Conservation (phyloP, 1,139 yeast species). For the Nakaseomyces bracarensis region DNA sequence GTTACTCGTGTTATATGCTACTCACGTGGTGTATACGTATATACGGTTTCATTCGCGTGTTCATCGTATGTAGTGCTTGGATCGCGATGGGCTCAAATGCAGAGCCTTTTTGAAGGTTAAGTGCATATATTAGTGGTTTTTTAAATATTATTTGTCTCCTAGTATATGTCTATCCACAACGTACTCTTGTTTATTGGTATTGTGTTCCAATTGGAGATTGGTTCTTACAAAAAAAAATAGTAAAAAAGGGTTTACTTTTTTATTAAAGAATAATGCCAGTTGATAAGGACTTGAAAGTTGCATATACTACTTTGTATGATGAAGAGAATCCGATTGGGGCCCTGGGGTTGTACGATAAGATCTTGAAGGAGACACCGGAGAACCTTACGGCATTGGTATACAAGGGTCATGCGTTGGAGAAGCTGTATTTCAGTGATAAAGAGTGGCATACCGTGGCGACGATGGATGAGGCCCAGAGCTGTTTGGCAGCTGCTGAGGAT, state of each 20-base stretch:
- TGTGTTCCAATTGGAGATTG: not conserved
- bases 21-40: too few relatives aligned
- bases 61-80: too few relatives aligned
- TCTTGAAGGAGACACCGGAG: constrained; percentile 34
- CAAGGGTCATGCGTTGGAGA: constrained; percentile 49
- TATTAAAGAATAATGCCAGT: constrained; percentile 20
- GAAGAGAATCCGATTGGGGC: constrained; percentile 36
- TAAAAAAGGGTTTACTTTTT: too few relatives aligned
- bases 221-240: not conserved
- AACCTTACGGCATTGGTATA: constrained; percentile 49
- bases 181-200: too few relatives aligned
- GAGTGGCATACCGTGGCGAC: constrained; percentile 35
- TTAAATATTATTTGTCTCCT: too few relatives aligned
- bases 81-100: too few relatives aligned
- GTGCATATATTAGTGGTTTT: too few relatives aligned
- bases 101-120: too few relatives aligned
- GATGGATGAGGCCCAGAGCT: constrained; percentile 43
- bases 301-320: constrained; percentile 32
- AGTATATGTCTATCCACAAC: too few relatives aligned
- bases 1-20: too few relatives aligned
- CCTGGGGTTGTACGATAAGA: constrained; percentile 30
- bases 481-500: constrained; percentile 47
- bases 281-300: constrained; percentile 24
- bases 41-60: too few relatives aligned
- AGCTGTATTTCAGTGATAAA: constrained; percentile 33